Evolutionary conservation across 2,329 filamentous ascomycete genomes (phyloP).

Genomic region (Exophiala calicioides): DNA sequence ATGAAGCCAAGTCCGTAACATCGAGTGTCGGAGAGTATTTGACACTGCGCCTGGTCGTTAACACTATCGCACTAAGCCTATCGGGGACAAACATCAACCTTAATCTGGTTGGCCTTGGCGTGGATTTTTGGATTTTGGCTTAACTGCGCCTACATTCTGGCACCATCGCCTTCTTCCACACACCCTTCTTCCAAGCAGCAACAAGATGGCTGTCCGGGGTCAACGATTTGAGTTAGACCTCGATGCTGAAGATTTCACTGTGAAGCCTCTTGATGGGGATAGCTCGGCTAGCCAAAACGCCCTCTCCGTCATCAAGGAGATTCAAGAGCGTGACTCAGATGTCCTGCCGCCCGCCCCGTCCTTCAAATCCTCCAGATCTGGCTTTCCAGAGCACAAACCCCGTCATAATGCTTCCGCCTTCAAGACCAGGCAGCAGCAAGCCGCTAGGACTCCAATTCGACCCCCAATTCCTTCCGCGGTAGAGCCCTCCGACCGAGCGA

Average conservation of each 20-base stretch:
- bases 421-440: conserved; percentile 65
- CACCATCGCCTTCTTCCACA: too few relatives aligned
- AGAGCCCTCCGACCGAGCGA: conserved; percentile 28
- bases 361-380: conserved; percentile 65
- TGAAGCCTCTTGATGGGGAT: conserved; percentile 35
- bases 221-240: conserved; percentile 64
- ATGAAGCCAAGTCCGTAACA: too few relatives aligned
- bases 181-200: too few relatives aligned
- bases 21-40: too few relatives aligned
- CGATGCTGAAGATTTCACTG: conserved; percentile 49
- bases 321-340: conserved; percentile 70
- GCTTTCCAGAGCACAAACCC: conserved; percentile 88
- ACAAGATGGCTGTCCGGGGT: conserved; percentile 41
- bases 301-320: conserved; percentile 64
- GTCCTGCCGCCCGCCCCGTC: conserved; percentile 49
- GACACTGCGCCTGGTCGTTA: too few relatives aligned
- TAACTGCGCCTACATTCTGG: too few relatives aligned
- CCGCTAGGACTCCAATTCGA: conserved; percentile 14
- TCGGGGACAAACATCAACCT: too few relatives aligned
- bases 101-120: too few relatives aligned
- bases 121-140: too few relatives aligned
- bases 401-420: conserved; percentile 73
- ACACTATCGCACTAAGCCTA: too few relatives aligned
- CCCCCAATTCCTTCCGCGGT: conserved; percentile 24
- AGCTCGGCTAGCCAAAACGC: conserved; percentile 31